A percentile compares a stretch with the other conserved stretches of the same genome.
Evolutionary conservation across 192 early-diverging fungal genomes (phyloP).

Genomic region (Coemansia pectinata): DNA sequence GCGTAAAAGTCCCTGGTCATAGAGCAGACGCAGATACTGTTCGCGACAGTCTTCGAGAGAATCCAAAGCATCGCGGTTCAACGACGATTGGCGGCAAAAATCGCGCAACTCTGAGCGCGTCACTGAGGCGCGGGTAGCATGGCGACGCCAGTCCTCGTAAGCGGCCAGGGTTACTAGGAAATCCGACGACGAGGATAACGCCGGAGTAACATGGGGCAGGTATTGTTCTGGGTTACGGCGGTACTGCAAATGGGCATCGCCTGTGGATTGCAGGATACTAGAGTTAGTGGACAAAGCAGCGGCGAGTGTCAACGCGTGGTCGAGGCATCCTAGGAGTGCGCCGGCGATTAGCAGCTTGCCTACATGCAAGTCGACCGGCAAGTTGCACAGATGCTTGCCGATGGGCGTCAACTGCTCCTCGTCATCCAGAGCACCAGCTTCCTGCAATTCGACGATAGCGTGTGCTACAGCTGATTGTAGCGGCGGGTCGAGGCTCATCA

Average conservation of each 20-base stretch:
- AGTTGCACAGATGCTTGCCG: slow-evolving; percentile 65
- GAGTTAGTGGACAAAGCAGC: slow-evolving; percentile 49
- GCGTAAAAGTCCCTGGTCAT: slow-evolving; percentile 10
- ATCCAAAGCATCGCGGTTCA: slow-evolving; percentile 23
- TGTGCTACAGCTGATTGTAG: slow-evolving; percentile 61
- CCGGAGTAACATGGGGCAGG: slow-evolving; percentile 1
- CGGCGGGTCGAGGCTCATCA: slow-evolving; percentile 65
- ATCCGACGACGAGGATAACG: slow-evolving; percentile 14
- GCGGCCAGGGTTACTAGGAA: slow-evolving; percentile 17
- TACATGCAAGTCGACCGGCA: slow-evolving; percentile 76
- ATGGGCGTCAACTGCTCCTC: slow-evolving; percentile 64
- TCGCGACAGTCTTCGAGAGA: slow-evolving; percentile 34
- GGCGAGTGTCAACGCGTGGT: slow-evolving; percentile 74
- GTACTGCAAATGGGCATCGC: neutral
- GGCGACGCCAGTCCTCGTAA: slow-evolving; percentile 24
- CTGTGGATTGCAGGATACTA: slow-evolving; percentile 10
- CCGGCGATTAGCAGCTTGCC: slow-evolving; percentile 77
- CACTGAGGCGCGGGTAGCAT: neutral
- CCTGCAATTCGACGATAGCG: slow-evolving; percentile 53
- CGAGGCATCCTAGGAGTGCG: slow-evolving; percentile 72
- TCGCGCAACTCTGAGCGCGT: neutral
- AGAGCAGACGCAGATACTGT: slow-evolving; percentile 25
- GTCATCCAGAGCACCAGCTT: slow-evolving; percentile 35
- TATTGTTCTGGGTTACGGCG: neutral
- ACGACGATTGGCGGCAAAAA: slow-evolving; percentile 12